Base-by-base conservation (phyloP, 2,329 filamentous ascomycete genomes). In the Talaromyces sp. region DNA sequence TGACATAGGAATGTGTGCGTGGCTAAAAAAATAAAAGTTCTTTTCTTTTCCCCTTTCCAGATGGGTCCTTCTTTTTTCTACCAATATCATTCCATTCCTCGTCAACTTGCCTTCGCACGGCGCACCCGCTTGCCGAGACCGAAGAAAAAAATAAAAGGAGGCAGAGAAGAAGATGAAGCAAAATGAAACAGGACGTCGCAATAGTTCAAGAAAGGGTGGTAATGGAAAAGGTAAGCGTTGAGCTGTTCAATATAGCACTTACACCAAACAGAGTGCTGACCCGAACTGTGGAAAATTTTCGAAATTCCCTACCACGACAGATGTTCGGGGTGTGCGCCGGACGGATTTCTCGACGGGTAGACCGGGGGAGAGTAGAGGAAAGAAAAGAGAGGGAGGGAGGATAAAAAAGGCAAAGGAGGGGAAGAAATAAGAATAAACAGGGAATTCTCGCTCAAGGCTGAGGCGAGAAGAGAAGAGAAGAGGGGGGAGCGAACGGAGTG, bases 231-330 rank as follows among this genome's bases (percentile, higher is more conserved):
- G 6, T 15, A 22, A 54, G 2, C 17, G 51, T 13, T 34, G 53
- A 34, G 53, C 36, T 22, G 53, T 56, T 36, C 31, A 13, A 56
- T 36, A 56, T 51, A 11, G 36, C 22, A 62, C 60, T 62, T 62
- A 62, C 59, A 40, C n/a, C 38, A 51, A 61, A 22, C 29, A 61
- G 34, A 60, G 47, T 13, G 15, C 31, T 51, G 22, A 67, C 68
- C 68, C 56, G 51, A 56, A 63, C 70, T 69, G 68, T 69, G 67
- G 65, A 61, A 69, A 68, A 67, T 69, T 66, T 63, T 68, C 67
- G 63, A 65, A 65, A 65, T 43, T 65, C 63, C 71, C 73, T 75
- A 74, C 74, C 74, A 76, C 75, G 73, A 77, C 60, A 61, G 60
- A 59, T 40, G 25, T 51, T 53, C 43, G 64, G 75, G 73, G 71